phyloP scores from a whole-genome alignment of 169 alveolate species.

The Eimeria falciformis region DNA sequence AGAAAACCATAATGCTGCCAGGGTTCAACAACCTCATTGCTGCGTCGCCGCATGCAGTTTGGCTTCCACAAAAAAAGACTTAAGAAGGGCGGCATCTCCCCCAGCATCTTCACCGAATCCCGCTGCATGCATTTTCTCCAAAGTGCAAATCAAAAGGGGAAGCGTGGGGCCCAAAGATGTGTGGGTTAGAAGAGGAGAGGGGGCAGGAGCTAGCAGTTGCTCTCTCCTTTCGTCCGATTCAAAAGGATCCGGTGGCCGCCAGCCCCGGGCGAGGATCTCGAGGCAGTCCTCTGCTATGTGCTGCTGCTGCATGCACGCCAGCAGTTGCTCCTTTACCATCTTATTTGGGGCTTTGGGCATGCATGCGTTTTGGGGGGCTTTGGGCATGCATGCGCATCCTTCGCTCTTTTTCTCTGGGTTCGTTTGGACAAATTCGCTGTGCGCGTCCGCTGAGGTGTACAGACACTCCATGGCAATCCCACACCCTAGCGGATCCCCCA shows the following conservation, averaged over 20 bases:
- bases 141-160: neutral
- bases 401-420: too few species aligned
- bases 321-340: neutral
- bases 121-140: constrained; percentile 24
- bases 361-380: too few species aligned
- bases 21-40: neutral
- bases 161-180: neutral
- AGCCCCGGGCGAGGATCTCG: neutral
- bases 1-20: neutral
- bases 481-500: neutral
- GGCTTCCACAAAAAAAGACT: neutral
- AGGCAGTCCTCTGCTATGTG: constrained; percentile 30
- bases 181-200: neutral
- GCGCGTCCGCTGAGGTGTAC: too few species aligned
- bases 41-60: constrained; percentile 8
- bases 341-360: too few species aligned
- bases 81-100: neutral
- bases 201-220: neutral
- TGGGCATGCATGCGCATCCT: too few species aligned
- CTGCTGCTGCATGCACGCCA: constrained; percentile 6
- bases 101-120: neutral
- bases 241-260: neutral
- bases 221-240: neutral
- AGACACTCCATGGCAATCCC: too few species aligned
- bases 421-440: too few species aligned